phyloP scores from a whole-genome alignment of 495 filamentous ascomycete species.

The Trichoderma erinaceum region DNA sequence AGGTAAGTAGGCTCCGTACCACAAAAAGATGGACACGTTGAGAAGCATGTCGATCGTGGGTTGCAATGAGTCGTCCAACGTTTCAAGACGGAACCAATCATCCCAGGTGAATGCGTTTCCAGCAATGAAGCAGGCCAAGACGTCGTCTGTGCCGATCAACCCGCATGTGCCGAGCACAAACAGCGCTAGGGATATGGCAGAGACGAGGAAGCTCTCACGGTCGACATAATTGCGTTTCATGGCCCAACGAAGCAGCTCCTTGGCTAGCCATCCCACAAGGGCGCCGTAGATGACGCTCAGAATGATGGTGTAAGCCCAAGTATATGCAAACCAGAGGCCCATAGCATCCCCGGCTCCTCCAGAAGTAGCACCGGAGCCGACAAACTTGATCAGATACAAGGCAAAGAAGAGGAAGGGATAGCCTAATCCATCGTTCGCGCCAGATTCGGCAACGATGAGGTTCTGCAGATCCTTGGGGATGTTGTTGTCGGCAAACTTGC shows the following conservation, averaged over 20 bases:
- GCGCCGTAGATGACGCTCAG: slow-evolving; percentile 74
- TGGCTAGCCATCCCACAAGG: slow-evolving; percentile 71
- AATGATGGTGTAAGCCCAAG: slow-evolving; percentile 76
- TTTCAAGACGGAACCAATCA: slow-evolving; percentile 92
- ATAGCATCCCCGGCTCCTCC: slow-evolving; percentile 64
- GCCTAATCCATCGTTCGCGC: slow-evolving; percentile 89
- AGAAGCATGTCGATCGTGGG: slow-evolving; percentile 78
- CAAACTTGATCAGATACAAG: slow-evolving; percentile 76
- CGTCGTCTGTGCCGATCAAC: slow-evolving; percentile 85
- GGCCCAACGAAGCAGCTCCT: slow-evolving; percentile 76
- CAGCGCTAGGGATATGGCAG: slow-evolving; percentile 45
- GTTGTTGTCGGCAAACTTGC: slow-evolving; percentile 87
- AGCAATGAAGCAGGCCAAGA: slow-evolving; percentile 89
- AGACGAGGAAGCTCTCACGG: slow-evolving; percentile 84
- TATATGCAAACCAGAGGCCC: slow-evolving; percentile 79
- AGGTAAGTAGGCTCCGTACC: slow-evolving; percentile 84
- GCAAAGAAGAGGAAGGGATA: slow-evolving; percentile 86
- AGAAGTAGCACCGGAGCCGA: slow-evolving; percentile 34
- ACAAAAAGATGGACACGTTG: slow-evolving; percentile 83
- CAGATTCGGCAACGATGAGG: slow-evolving; percentile 85
- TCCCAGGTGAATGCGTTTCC: slow-evolving; percentile 87
- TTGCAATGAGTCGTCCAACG: slow-evolving; percentile 80
- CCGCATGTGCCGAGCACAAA: slow-evolving; percentile 85
- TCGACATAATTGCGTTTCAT: slow-evolving; percentile 80
- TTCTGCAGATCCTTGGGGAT: slow-evolving; percentile 74